Evolutionary conservation across 805 yeast species (phyloP).

Genomic region (Metschnikowia rubicola): DNA sequence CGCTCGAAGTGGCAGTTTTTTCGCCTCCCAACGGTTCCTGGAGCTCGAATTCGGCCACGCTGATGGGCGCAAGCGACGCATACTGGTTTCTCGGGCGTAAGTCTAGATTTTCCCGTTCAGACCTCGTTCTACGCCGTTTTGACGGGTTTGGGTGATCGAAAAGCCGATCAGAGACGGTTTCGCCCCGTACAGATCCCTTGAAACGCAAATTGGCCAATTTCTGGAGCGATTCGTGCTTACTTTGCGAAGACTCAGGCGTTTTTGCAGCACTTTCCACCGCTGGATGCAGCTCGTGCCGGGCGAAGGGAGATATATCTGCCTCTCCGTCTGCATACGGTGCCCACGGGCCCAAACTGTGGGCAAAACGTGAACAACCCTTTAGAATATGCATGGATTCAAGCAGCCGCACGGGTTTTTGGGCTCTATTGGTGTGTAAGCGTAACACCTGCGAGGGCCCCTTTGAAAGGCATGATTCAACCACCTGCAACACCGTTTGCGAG

Average conservation of each 20-base stretch:
- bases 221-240: slow-evolving; percentile 23
- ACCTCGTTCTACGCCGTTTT: slow-evolving; percentile 16
- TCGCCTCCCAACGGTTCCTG: slow-evolving; percentile 26
- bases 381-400: slow-evolving; percentile 55
- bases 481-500: slow-evolving; percentile 54
- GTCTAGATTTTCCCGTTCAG: neutral
- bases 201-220: slow-evolving; percentile 55
- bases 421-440: slow-evolving; percentile 34
- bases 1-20: slow-evolving; percentile 17
- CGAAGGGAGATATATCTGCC: slow-evolving; percentile 64
- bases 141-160: slow-evolving; percentile 35
- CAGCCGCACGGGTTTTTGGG: slow-evolving; percentile 38
- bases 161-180: slow-evolving; percentile 30
- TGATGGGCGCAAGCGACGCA: slow-evolving; percentile 58
- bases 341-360: slow-evolving; percentile 70
- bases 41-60: slow-evolving; percentile 45
- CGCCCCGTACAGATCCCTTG: slow-evolving; percentile 50
- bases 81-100: slow-evolving; percentile 27
- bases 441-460: slow-evolving; percentile 41
- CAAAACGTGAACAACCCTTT: slow-evolving; percentile 60
- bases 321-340: slow-evolving; percentile 64
- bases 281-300: slow-evolving; percentile 40
- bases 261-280: slow-evolving; percentile 21
- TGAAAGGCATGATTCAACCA: slow-evolving; percentile 53
- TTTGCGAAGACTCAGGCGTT: slow-evolving; percentile 6